A percentile compares a stretch with the other conserved stretches of the same genome.
Conservation (phyloP, 345 rosid genomes). For the Sapria himalayana region DNA sequence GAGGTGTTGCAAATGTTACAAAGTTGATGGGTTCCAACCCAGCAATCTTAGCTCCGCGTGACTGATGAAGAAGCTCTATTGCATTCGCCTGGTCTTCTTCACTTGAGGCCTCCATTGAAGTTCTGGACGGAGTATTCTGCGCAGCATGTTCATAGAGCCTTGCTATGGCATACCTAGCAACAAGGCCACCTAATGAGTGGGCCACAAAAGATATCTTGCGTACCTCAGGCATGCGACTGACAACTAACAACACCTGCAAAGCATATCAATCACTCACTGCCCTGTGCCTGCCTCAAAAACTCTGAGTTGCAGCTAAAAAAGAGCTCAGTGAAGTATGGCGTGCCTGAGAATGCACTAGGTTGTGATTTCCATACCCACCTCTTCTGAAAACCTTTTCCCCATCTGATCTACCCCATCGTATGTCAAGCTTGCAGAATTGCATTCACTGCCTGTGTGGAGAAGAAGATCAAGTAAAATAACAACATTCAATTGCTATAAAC, state of each 20-base stretch:
- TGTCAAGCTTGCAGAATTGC: constrained; percentile 55
- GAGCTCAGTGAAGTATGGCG: constrained; percentile 4
- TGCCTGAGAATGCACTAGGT: background rate
- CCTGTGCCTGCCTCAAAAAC: background rate
- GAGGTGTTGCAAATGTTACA: constrained; percentile 86
- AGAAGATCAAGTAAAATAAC: constrained; percentile 3
- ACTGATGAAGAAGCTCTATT: constrained; percentile 13
- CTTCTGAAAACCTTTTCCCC: constrained; percentile 87
- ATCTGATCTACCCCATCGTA: constrained; percentile 82
- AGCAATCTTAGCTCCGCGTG: constrained; percentile 39
- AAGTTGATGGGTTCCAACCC: constrained; percentile 88
- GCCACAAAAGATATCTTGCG: constrained; percentile 82
- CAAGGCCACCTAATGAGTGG: constrained; percentile 88
- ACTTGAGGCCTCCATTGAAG: constrained; percentile 6
- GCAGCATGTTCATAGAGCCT: constrained; percentile 34
- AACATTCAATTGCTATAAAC: background rate
- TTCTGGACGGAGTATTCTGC: constrained; percentile 5
- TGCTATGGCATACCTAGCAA: constrained; percentile 86
- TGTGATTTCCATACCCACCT: constrained; percentile 22
- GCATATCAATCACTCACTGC: constrained; percentile 8
- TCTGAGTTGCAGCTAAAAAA: constrained; percentile 1
- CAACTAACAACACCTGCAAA: constrained; percentile 51
- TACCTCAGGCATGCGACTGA: constrained; percentile 30
- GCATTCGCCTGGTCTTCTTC: constrained; percentile 9
- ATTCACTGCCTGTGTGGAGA: constrained; percentile 51